Evolutionary conservation across 176 grass and related monocot species (phyloP), one percentile per base, ranked within the genome.

Genomic region (Cenchrus americanus): DNA sequence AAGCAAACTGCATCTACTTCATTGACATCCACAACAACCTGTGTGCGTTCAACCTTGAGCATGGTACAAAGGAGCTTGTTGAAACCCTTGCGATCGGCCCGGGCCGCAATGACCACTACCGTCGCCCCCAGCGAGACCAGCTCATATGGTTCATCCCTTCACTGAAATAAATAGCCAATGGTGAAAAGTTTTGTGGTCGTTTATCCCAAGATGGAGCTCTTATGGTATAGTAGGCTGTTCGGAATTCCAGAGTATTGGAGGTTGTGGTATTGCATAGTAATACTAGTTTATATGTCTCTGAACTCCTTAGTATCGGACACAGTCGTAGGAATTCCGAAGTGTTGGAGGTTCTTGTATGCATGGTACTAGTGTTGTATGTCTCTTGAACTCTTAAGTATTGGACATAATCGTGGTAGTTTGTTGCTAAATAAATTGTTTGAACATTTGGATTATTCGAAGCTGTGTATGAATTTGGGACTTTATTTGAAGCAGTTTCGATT

Each of bases 1-100:
- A 86, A 65, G 51, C 80, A 4, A 90, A 90, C 48, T 90, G 84
- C 6, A 54, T 90, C 78, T 90, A 90, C 83, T 90, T 90, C 66
- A 66, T 90, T 15, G 88, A 90, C 58, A 17, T 19, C 40, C 18
- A 86, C 73, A 79, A 42, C 26, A 86, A 86, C 50, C 73, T 90
- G 24, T 90, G 88, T 0, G 73, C 58, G 0, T 90, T 90, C 73
- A 86, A 82, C 79, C 83, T 90, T 14, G 83, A 90, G 73, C 7
- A 90, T 5, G 48, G 58, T 24, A 86, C 79, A 27, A 90, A 90
- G 66, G 88, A 90, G 74, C 84, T 90, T 17, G 84, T 86, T 0
- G 40, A 86, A 53, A 24, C 15, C 32, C 80, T 86, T 1, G 61
- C 24, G 6, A 10, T 22, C 4, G 73, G 43, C 42, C 22, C 1